Conservation (phyloP, 1,284 basidiomycete species). For the Vanrija humicola region DNA sequence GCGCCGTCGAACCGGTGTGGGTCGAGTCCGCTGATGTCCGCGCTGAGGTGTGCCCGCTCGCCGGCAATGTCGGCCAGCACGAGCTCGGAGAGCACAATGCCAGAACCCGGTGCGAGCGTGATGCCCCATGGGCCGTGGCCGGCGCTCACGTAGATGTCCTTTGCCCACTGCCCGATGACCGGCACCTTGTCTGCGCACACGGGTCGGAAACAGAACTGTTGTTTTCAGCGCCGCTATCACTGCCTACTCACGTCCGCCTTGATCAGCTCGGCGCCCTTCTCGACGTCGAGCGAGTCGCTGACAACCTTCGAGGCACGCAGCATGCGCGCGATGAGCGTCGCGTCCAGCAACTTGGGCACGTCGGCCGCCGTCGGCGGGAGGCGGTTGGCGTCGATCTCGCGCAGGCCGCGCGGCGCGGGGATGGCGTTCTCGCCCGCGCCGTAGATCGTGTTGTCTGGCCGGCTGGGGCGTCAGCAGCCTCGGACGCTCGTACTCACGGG, state of each 20-base stretch:
- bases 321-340: conserved; percentile 10
- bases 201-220: conserved; percentile 13
- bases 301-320: conserved; percentile 6
- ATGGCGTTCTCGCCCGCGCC: conserved; percentile 13
- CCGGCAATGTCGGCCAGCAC: conserved; percentile 2
- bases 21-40: conserved; percentile 8
- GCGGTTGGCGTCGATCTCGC: conserved; percentile 6
- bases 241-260: conserved; percentile 9
- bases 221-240: not conserved
- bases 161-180: conserved; percentile 8
- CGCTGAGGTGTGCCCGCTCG: conserved; percentile 1
- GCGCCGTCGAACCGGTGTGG: conserved; percentile 7
- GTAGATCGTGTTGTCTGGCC: conserved; percentile 10
- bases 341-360: conserved; percentile 3
- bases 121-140: conserved; percentile 17
- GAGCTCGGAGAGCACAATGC: conserved; percentile 9
- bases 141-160: conserved; percentile 4
- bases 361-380: conserved; percentile 6
- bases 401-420: conserved; percentile 4
- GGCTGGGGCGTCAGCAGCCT: not conserved
- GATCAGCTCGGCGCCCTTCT: conserved; percentile 8
- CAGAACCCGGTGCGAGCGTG: conserved; percentile 11
- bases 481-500: conserved; percentile 2
- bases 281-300: conserved; percentile 4
- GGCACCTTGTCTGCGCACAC: conserved; percentile 13